phyloP scores from a whole-genome alignment of 306 rosid species.

The Canavalia gladiata region DNA sequence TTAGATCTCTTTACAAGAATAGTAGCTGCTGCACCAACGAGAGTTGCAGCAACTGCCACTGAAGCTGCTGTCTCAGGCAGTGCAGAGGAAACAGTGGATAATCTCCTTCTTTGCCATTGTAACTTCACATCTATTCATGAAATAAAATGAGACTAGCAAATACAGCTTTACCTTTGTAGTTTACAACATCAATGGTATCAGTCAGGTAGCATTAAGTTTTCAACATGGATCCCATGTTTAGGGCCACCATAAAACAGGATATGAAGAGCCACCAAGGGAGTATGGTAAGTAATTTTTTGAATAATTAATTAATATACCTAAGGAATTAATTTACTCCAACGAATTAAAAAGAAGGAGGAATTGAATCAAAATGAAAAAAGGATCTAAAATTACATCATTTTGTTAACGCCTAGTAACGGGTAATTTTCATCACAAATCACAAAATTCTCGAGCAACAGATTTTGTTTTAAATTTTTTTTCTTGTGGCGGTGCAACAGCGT shows the following conservation, averaged over 20 bases:
- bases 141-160: conserved; percentile 29
- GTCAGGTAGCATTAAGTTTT: conserved; percentile 24
- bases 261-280: conserved; percentile 7
- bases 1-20: conserved; percentile 75
- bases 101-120: conserved; percentile 67
- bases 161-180: conserved; percentile 35
- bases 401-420: not conserved
- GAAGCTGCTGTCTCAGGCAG: conserved; percentile 92
- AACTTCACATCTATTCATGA: conserved; percentile 58
- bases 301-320: not conserved
- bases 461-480: not conserved
- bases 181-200: conserved; percentile 29
- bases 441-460: not conserved
- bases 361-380: conserved; percentile 27
- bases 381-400: not conserved
- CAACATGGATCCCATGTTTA: conserved; percentile 17
- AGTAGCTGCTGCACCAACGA: conserved; percentile 88
- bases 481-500: not conserved
- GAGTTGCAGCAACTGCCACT: conserved; percentile 78
- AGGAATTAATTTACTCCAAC: not conserved
- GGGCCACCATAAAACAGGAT: not conserved
- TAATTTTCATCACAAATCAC: not conserved
- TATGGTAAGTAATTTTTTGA: not conserved
- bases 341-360: not conserved
- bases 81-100: conserved; percentile 56